Conservation (phyloP, 768 basidiomycete genomes). For the Trametopsis cervina region DNA sequence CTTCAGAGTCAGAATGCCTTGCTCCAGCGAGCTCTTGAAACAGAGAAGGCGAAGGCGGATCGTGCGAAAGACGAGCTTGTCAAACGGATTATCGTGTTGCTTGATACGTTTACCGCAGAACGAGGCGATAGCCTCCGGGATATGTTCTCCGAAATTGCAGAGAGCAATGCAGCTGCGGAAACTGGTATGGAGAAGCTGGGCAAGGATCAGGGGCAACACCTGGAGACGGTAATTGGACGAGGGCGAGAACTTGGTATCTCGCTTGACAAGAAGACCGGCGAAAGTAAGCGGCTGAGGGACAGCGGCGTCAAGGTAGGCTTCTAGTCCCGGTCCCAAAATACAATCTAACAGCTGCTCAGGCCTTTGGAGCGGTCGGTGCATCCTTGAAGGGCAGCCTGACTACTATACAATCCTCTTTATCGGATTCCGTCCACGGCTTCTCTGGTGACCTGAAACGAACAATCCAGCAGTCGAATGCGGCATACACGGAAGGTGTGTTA, state of each 20-base stretch:
- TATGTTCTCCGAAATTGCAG: slow-evolving; percentile 44
- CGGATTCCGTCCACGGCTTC: slow-evolving; percentile 43
- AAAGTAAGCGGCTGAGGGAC: slow-evolving; percentile 50
- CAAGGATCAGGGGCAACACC: slow-evolving; percentile 40
- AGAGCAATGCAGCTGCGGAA: slow-evolving; percentile 50
- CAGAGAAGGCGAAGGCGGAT: slow-evolving; percentile 60
- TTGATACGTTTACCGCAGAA: slow-evolving; percentile 63
- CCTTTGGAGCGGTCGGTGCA: slow-evolving; percentile 31
- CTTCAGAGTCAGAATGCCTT: slow-evolving; percentile 66
- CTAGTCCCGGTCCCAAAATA: slow-evolving; percentile 4
- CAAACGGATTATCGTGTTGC: slow-evolving; percentile 63
- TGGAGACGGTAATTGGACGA: slow-evolving; percentile 34
- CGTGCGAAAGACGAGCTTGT: slow-evolving; percentile 67
- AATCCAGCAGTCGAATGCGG: slow-evolving; percentile 34
- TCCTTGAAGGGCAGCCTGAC: slow-evolving; percentile 35
- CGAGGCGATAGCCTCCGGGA: slow-evolving; percentile 61
- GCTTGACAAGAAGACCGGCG: slow-evolving; percentile 39
- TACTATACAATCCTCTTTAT: slow-evolving; percentile 36
- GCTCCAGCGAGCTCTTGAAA: slow-evolving; percentile 52
- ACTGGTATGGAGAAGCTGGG: slow-evolving; percentile 40
- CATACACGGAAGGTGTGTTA: slow-evolving; percentile 38
- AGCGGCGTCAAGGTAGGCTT: slow-evolving; percentile 48
- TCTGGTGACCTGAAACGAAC: slow-evolving; percentile 45
- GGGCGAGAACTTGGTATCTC: slow-evolving; percentile 34
- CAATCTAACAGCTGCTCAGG: slow-evolving; percentile 27